These are phyloP conservation scores for Heimioporus sp. DNA, from an alignment of 768 basidiomycete genomes.

Conservation along the genomic window DNA sequence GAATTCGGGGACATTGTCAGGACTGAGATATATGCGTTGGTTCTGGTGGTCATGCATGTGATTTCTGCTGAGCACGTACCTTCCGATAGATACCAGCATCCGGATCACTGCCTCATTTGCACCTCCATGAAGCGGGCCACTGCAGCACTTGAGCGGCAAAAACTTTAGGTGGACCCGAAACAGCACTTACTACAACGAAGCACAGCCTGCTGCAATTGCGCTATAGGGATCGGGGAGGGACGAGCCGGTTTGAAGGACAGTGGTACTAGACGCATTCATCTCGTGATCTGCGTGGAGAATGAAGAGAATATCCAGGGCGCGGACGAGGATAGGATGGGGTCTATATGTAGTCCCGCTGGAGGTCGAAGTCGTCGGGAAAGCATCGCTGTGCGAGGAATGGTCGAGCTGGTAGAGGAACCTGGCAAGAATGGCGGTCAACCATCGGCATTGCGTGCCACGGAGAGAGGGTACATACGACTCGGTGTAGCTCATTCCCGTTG, in stretches of 20 bases:
- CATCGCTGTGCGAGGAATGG: slow-evolving; percentile 48
- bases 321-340: slow-evolving; percentile 83
- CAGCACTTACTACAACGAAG: slow-evolving; percentile 77
- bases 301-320: slow-evolving; percentile 86
- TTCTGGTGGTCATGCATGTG: neutral
- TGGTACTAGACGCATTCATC: slow-evolving; percentile 82
- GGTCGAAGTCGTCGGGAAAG: slow-evolving; percentile 23
- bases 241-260: slow-evolving; percentile 84
- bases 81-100: slow-evolving; percentile 88
- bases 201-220: slow-evolving; percentile 85
- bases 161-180: neutral
- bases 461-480: slow-evolving; percentile 54
- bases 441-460: neutral
- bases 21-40: slow-evolving; percentile 38
- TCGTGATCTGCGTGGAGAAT: slow-evolving; percentile 90
- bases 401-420: slow-evolving; percentile 93
- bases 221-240: slow-evolving; percentile 91
- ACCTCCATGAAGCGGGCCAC: slow-evolving; percentile 52
- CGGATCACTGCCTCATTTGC: slow-evolving; percentile 94
- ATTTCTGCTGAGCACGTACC: slow-evolving; percentile 39
- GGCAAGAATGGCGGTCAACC: neutral
- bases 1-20: slow-evolving; percentile 82
- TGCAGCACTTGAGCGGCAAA: slow-evolving; percentile 2
- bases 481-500: slow-evolving; percentile 78
- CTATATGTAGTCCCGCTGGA: slow-evolving; percentile 59